Base-by-base conservation (phyloP, 2,329 filamentous ascomycete species). In the Pestalotiopsis sp. region DNA sequence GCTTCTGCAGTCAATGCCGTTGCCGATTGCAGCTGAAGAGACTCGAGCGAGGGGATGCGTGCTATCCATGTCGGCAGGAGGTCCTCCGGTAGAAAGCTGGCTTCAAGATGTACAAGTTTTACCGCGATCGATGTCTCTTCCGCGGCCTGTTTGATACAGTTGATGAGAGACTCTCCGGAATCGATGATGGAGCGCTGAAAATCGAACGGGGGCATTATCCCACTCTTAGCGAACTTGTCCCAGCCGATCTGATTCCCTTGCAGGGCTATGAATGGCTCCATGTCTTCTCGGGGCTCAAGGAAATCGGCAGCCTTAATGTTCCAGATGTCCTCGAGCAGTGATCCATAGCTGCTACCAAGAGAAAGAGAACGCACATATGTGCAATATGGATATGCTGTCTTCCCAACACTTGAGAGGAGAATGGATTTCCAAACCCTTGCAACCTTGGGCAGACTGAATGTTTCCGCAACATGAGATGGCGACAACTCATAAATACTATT, bases 391-490 rank as follows among this genome's bases (percentile, higher is more conserved):
- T 89, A 91, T 20, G 88, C 80, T 0, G 91, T 92, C 71, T 82
- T 80, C 27, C 85, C 87, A 58, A 91, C 79, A 68, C 89, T 89
- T 9, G 91, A 94, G 7, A 89, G 81, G 68, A 92, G 87, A 72
- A 94, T 87, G 2, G 90, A 90, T 65, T 87, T 86, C 92, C 92
- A 94, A 63, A 92, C 78, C 6, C 87, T 84, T 2, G 89, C 87
- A 86, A 89, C 91, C 78, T 87, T 87, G 67, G 84, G 69, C 69
- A 77, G 76, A 65, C 76, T 76, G 25, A 71, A 77, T 72, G 73
- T 81, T 77, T 84, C 83, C 61, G 83, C 81, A 49, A 78, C 80
- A 70, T 78, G 81, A 17, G 84, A 80, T 7, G 80, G 78, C 7
- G 82, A 83, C n/a, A 80, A 76, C 70, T 86, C 81, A 67, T 86